These are phyloP conservation scores for Candida argentea DNA, from an alignment of 805 yeast species.

Conservation along the genomic window DNA sequence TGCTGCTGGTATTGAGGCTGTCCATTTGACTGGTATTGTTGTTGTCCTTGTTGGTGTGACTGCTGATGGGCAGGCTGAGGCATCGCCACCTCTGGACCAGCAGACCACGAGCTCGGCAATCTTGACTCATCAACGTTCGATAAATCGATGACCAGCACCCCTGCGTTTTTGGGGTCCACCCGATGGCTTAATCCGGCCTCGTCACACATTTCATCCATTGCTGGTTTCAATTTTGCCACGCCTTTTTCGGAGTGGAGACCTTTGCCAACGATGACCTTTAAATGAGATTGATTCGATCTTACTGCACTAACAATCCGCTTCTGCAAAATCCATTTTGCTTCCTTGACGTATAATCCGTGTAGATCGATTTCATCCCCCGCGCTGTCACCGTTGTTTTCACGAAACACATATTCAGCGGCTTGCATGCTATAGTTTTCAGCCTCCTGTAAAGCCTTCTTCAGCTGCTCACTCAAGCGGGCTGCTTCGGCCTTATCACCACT, in stretches of 20 bases:
- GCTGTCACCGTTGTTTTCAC: constrained; percentile 84
- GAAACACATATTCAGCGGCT: constrained; percentile 87
- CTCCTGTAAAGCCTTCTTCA: constrained; percentile 46
- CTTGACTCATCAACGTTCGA: constrained; percentile 13
- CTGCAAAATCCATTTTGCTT: constrained; percentile 71
- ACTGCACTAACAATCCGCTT: constrained; percentile 62
- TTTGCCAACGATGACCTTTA: constrained; percentile 87
- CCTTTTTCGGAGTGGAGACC: constrained; percentile 79
- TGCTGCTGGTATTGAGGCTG: constrained; percentile 6
- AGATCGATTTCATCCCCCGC: constrained; percentile 79
- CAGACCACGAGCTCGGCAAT: constrained; percentile 25
- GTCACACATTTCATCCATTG: constrained; percentile 66
- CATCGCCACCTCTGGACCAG: constrained; percentile 7
- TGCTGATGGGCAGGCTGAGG: constrained; percentile 13
- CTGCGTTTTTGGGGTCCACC: constrained; percentile 64
- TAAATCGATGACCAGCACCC: constrained; percentile 69
- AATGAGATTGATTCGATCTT: constrained; percentile 44
- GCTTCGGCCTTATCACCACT: constrained; percentile 68
- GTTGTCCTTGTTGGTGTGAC: constrained; percentile 10
- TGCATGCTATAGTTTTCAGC: constrained; percentile 64
- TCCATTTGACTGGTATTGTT: constrained; percentile 8
- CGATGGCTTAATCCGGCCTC: constrained; percentile 52
- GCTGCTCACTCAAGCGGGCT: constrained; percentile 57
- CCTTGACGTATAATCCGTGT: constrained; percentile 86
- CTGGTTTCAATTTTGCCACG: constrained; percentile 82